These are phyloP conservation scores for Trichoderma cornu-damae DNA, from an alignment of 2,329 filamentous ascomycete species.

Conservation along the genomic window DNA sequence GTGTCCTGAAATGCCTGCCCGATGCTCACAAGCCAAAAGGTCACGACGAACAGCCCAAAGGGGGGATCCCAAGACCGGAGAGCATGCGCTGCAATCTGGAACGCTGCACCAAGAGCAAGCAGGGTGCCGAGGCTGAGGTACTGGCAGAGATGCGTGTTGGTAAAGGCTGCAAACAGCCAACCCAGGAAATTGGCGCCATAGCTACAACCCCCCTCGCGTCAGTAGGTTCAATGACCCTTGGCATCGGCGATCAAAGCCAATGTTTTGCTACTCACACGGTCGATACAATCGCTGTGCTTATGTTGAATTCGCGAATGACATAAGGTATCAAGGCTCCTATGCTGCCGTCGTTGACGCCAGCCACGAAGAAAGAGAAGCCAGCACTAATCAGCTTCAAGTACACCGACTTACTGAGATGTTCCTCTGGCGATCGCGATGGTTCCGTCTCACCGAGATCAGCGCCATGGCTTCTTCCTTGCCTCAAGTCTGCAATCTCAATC, in stretches of 20 bases:
- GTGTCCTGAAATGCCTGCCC: conserved; percentile 62
- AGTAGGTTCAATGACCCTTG: not conserved
- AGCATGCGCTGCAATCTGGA: conserved; percentile 51
- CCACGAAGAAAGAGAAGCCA: conserved; percentile 60
- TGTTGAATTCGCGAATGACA: conserved; percentile 51
- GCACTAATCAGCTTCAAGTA: conserved; percentile 49
- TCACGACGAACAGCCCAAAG: conserved; percentile 51
- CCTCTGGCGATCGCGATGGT: not conserved
- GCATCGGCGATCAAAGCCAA: conserved; percentile 20
- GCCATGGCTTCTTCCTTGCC: not conserved
- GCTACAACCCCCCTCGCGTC: conserved; percentile 25
- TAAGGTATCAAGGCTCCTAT: conserved; percentile 60
- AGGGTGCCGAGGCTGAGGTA: conserved; percentile 52
- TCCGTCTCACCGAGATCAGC: not conserved
- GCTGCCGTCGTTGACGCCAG: conserved; percentile 60
- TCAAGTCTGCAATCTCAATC: not conserved
- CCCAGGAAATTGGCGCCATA: conserved; percentile 55
- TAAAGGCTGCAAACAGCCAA: conserved; percentile 54
- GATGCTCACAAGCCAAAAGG: conserved; percentile 53
- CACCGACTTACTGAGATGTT: conserved; percentile 22
- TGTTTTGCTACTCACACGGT: conserved; percentile 37
- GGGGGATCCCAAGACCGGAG: conserved; percentile 54
- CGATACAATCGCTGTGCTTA: conserved; percentile 48
- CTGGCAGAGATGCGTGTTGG: conserved; percentile 50
- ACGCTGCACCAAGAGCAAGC: conserved; percentile 48